Evolutionary conservation across 2,329 filamentous ascomycete genomes (phyloP), one percentile per base, ranked within the genome.

Genomic region (Fusarium multiceps): DNA sequence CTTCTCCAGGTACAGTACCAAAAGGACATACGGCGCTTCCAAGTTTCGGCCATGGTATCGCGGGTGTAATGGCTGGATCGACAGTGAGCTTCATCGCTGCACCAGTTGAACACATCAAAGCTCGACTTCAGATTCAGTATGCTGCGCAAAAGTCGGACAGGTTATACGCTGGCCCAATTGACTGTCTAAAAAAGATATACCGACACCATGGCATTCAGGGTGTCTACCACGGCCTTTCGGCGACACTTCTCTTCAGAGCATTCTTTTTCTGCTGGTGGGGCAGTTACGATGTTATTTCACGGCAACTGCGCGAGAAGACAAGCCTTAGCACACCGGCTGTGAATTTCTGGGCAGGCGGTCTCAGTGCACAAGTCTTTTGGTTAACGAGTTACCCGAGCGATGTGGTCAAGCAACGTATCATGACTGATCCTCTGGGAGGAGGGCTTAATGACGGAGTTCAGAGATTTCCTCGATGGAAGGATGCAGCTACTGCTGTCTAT

Each of bases 181-280:
- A 98, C 82, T 97, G 93, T 78, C 80, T 91, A 40, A 82, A 80
- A 72, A 95, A 93, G 80, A 89, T 93, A 47, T 88, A 88, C 77
- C 74, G 78, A n/a, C 78, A 83, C 53, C 93, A 98, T 78, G 95
- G 96, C 47, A 75, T 98, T 4, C 78, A 81, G 23, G 96, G 95
- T 37, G 80, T 99, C 10, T 99, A 95, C 80, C 94, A 93, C 77
- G 96, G 96, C 1, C 86, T 99, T 14, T 84, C 82, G 40, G 93
- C 96, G 2, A 98, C 96, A 0, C 83, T 98, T 50, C 80, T 98
- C 49, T 98, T 98, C 83, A 88, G 96, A 20, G 89, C 90, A 16
- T 97, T 95, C 82, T 99, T 99, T 85, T 98, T 97, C 86, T 96
- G 91, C 83, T 98, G 94, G 94, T 99, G 96, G 96, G 90, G 90